Conservation (phyloP, 371 early-diverging fungal species). For the Mortierella sp. region DNA sequence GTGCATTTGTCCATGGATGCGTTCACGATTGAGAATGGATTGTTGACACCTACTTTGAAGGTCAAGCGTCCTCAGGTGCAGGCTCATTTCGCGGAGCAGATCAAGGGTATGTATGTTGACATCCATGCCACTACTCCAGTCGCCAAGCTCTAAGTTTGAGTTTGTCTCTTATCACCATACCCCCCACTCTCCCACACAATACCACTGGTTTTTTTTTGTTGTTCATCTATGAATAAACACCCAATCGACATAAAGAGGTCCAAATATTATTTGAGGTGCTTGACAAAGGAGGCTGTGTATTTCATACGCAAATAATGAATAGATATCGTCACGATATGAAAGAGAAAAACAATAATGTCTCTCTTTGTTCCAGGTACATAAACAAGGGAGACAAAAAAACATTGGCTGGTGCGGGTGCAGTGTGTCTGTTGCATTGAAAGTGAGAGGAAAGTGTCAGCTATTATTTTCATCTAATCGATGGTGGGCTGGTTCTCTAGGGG, state of each 20-base stretch:
- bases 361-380: too few species aligned
- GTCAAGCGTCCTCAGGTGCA: constrained; percentile 78
- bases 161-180: neutral
- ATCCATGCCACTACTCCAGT: constrained; percentile 18
- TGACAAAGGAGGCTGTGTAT: too few species aligned
- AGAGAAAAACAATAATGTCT: too few species aligned
- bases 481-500: too few species aligned
- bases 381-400: too few species aligned
- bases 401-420: too few species aligned
- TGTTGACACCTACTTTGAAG: constrained; percentile 78
- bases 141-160: constrained; percentile 35
- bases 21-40: constrained; percentile 66
- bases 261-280: too few species aligned
- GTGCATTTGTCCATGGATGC: constrained; percentile 65
- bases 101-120: constrained; percentile 66
- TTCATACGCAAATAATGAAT: too few species aligned
- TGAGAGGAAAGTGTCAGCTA: too few species aligned
- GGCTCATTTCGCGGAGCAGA: constrained; percentile 68
- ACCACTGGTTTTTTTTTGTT: neutral
- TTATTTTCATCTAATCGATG: too few species aligned
- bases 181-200: neutral
- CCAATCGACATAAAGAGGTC: neutral
- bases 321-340: too few species aligned
- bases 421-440: too few species aligned
- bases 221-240: neutral